These are phyloP conservation scores for Aspergillus sp. DNA, from an alignment of 2,329 filamentous ascomycete genomes.

Conservation along the genomic window DNA sequence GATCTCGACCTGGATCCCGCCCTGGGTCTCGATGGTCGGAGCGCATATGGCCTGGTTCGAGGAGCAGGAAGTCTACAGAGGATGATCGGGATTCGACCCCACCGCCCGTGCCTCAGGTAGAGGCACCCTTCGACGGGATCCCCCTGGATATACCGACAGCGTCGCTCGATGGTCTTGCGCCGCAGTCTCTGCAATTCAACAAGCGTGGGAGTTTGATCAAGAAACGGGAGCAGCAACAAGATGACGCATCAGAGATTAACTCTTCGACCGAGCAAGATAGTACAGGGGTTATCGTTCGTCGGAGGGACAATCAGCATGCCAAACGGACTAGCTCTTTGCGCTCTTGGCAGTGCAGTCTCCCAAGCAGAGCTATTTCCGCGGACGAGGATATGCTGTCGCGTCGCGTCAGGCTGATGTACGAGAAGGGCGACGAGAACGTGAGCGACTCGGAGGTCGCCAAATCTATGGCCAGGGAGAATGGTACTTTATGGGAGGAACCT, in stretches of 20 bases:
- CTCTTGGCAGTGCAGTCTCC: conserved; percentile 26
- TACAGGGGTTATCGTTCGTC: conserved; percentile 10
- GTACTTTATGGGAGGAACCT: conserved; percentile 32
- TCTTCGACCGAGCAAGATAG: conserved; percentile 9
- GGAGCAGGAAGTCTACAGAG: conserved; percentile 24
- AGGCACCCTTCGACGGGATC: conserved; percentile 39
- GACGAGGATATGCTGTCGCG: conserved; percentile 56
- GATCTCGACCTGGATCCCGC: conserved; percentile 21
- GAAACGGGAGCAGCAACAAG: conserved; percentile 31
- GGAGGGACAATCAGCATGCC: conserved; percentile 11
- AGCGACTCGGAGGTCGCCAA: conserved; percentile 32
- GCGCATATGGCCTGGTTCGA: conserved; percentile 33
- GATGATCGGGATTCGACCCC: conserved; percentile 21
- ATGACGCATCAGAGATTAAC: not conserved
- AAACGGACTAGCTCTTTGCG: conserved; percentile 29
- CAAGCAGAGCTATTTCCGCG: conserved; percentile 47
- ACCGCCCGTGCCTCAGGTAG: conserved; percentile 25
- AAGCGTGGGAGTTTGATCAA: conserved; percentile 52
- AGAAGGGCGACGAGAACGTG: conserved; percentile 49
- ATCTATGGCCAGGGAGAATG: conserved; percentile 29
- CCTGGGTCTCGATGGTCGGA: conserved; percentile 36
- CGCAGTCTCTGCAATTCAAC: conserved; percentile 48
- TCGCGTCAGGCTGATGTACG: conserved; percentile 56
- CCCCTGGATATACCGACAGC: conserved; percentile 48
- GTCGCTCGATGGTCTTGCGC: conserved; percentile 44